Evolutionary conservation across 306 rosid genomes (phyloP).

Genomic region (Rosa chinensis): DNA sequence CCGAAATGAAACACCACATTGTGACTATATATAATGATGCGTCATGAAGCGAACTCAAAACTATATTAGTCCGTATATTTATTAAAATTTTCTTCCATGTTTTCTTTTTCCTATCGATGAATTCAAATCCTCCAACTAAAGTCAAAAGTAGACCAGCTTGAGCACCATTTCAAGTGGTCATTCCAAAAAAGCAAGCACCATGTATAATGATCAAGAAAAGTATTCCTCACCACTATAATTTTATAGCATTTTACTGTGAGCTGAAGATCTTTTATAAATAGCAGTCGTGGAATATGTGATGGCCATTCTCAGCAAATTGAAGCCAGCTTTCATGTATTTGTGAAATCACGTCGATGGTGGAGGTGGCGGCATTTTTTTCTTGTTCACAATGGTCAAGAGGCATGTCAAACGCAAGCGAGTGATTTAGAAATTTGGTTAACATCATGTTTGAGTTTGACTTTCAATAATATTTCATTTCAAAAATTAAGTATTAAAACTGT

Average conservation of each 20-base stretch:
- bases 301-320: slow-evolving; percentile 9
- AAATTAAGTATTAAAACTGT: too few species aligned
- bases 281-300: neutral
- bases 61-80: too few species aligned
- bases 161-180: neutral
- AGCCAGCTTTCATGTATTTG: neutral
- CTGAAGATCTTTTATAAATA: slow-evolving; percentile 3
- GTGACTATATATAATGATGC: too few species aligned
- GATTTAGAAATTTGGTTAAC: neutral
- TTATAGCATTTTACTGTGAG: neutral
- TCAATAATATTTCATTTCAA: too few species aligned
- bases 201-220: neutral
- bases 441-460: neutral
- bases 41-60: too few species aligned
- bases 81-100: too few species aligned
- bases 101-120: too few species aligned
- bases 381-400: neutral
- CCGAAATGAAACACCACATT: too few species aligned
- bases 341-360: neutral
- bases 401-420: slow-evolving; percentile 4
- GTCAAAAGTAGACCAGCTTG: neutral
- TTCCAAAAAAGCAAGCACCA: neutral
- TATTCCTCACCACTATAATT: neutral
- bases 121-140: neutral
- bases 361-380: neutral